Conservation (phyloP, 768 basidiomycete species). For the Cystobasidium tubakii region DNA sequence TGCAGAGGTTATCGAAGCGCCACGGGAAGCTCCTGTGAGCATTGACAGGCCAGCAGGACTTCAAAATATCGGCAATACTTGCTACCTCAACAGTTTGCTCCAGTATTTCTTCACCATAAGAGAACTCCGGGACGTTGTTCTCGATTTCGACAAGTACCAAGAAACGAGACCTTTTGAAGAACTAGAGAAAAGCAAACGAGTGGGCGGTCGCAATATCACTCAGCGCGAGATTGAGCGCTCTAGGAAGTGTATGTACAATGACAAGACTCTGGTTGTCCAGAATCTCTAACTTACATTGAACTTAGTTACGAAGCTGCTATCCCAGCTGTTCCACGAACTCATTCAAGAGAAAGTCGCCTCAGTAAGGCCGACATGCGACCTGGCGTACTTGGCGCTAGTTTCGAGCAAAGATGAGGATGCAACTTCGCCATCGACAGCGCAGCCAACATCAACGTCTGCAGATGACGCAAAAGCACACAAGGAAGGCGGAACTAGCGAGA, state of each 20-base stretch:
- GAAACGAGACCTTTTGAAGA: conserved; percentile 18
- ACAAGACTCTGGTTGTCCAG: too few relatives aligned
- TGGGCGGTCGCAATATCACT: conserved; percentile 78
- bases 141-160: conserved; percentile 58
- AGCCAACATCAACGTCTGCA: background rate
- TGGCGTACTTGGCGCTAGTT: conserved; percentile 84
- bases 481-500: background rate
- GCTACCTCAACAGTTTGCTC: conserved; percentile 90
- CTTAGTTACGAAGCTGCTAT: conserved; percentile 72
- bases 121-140: conserved; percentile 71
- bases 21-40: conserved; percentile 34
- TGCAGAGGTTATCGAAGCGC: background rate
- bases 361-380: conserved; percentile 74
- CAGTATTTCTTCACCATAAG: conserved; percentile 96
- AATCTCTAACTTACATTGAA: too few relatives aligned
- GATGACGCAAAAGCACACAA: background rate
- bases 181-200: conserved; percentile 65
- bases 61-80: conserved; percentile 83
- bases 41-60: conserved; percentile 72
- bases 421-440: conserved; percentile 49
- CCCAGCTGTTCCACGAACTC: conserved; percentile 69
- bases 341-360: conserved; percentile 62
- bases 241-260: conserved; percentile 62
- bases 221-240: conserved; percentile 74
- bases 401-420: conserved; percentile 86